Evolutionary conservation across 768 basidiomycete genomes (phyloP), one percentile per base, ranked within the genome.

Genomic region (Termitomyces heimii): DNA sequence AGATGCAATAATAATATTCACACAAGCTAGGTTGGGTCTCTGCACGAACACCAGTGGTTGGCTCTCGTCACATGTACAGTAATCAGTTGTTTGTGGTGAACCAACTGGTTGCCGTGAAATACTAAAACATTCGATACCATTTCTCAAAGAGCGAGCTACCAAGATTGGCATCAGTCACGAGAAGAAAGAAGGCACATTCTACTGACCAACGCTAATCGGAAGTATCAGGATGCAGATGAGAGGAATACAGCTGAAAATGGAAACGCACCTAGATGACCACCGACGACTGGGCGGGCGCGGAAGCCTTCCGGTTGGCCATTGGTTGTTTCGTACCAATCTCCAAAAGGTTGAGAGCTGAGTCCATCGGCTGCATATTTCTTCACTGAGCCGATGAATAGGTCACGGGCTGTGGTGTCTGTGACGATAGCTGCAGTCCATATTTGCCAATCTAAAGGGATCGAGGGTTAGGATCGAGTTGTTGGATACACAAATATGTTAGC

Each of bases 231-330:
- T 42, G 7, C 7, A 28, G 24, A 4, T 5, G 24, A 8, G 13
- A 31, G 12, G 1, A 43, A 2, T 3, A 16, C 22, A 52, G 7
- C 4, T 43, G 5, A 34, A n/a, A 5, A 34, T 26, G 18, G 20
- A n/a, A 29, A 29, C 51, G 22, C 60, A 81, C 80, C 73, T 72
- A 73, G 56, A 68, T 84, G 82, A 39, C 81, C 83, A n/a, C 82
- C 82, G 4, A 80, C 82, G n/a, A 84, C 83, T 2, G 82, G 82
- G 14, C 83, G 74, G 3, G 82, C 82, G 42, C 76, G 73, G 76
- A 84, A 84, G 5, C 77, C 78, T 50, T 78, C 69, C 7, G 75
- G 71, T 8, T 65, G 54, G 13, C 82, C 84, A 60, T 79, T 73
- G 10, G 71, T 72, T 0, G 82, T 82, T 63, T 83, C 81, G 65